A percentile compares a stretch with the other conserved stretches of the same genome.
Evolutionary conservation across 192 early-diverging fungal species (phyloP).

Genomic region (Coemansia sp.): DNA sequence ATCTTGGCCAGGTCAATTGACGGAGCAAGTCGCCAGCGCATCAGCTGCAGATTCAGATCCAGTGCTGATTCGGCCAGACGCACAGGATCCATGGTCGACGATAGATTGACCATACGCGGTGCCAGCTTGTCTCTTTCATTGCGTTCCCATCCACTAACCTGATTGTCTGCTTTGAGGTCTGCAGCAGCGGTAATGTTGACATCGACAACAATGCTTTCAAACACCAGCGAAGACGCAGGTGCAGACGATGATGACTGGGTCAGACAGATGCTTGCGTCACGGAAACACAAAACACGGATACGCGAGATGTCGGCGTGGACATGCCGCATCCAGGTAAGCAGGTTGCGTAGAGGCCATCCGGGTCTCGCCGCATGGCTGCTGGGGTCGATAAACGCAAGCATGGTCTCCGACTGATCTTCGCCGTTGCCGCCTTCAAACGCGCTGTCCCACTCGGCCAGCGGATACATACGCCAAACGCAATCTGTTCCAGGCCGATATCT

Average conservation of each 20-base stretch:
- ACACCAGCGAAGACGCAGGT: slow-evolving; percentile 1
- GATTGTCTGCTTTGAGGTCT: slow-evolving; percentile 10
- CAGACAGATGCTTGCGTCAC: slow-evolving; percentile 22
- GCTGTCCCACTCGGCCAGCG: slow-evolving; percentile 33
- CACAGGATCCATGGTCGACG: slow-evolving; percentile 85
- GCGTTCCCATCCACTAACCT: slow-evolving; percentile 90
- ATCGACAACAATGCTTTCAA: slow-evolving; percentile 38
- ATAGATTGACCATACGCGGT: slow-evolving; percentile 80
- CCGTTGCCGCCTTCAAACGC: slow-evolving; percentile 7
- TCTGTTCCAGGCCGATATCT: slow-evolving; percentile 4
- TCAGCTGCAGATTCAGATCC: slow-evolving; percentile 92
- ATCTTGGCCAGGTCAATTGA: slow-evolving; percentile 79
- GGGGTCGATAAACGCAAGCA: slow-evolving; percentile 86
- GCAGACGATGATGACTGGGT: slow-evolving; percentile 5
- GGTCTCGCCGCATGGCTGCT: slow-evolving; percentile 70
- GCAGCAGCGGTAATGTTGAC: slow-evolving; percentile 25
- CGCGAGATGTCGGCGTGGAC: slow-evolving; percentile 13
- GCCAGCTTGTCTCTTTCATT: slow-evolving; percentile 73
- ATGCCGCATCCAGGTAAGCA: slow-evolving; percentile 62
- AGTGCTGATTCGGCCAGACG: slow-evolving; percentile 86
- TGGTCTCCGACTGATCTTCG: slow-evolving; percentile 9
- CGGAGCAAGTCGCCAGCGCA: slow-evolving; percentile 94
- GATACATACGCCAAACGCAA: slow-evolving; percentile 12
- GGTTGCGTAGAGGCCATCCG: slow-evolving; percentile 93
- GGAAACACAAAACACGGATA: slow-evolving; percentile 40